Evolutionary conservation across 805 yeast species (phyloP).

Genomic region (Metschnikowia orientalis): DNA sequence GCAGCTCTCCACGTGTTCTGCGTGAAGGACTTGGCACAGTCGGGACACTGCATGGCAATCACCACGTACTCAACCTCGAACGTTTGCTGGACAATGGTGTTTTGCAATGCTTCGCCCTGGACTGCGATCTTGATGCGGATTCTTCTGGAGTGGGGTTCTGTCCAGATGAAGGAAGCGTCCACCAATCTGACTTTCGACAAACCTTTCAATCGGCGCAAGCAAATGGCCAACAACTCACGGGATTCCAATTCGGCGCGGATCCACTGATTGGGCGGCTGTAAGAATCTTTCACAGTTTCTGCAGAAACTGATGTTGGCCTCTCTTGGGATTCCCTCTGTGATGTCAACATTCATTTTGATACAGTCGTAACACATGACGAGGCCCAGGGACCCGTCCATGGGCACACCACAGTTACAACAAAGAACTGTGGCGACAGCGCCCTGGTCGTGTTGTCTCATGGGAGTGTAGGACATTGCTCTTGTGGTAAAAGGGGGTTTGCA

Average conservation of each 20-base stretch:
- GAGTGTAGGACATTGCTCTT: conserved; percentile 17
- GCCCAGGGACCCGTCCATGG: conserved; percentile 93
- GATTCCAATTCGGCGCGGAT: conserved; percentile 85
- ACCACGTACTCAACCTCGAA: conserved; percentile 94
- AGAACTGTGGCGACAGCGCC: conserved; percentile 71
- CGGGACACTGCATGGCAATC: conserved; percentile 95
- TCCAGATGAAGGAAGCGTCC: conserved; percentile 96
- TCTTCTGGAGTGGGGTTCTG: conserved; percentile 98
- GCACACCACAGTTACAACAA: conserved; percentile 98
- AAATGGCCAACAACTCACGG: conserved; percentile 85
- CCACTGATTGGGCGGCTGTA: conserved; percentile 96
- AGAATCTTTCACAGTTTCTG: conserved; percentile 92
- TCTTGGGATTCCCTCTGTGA: conserved; percentile 87
- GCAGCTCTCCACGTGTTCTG: conserved; percentile 98
- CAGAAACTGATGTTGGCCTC: conserved; percentile 92
- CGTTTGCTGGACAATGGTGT: conserved; percentile 87
- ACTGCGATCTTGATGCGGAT: conserved; percentile 86
- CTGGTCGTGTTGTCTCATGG: conserved; percentile 13
- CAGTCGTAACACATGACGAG: conserved; percentile 97
- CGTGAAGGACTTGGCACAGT: conserved; percentile 96
- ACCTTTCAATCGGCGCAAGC: conserved; percentile 85
- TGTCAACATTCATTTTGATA: conserved; percentile 87
- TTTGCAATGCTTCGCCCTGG: conserved; percentile 93
- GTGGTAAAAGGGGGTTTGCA: not conserved
- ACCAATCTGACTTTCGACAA: conserved; percentile 77